Evolutionary conservation across 2,329 filamentous ascomycete genomes (phyloP), one percentile per base, ranked within the genome.

Genomic region (Ascochyta rabiei): DNA sequence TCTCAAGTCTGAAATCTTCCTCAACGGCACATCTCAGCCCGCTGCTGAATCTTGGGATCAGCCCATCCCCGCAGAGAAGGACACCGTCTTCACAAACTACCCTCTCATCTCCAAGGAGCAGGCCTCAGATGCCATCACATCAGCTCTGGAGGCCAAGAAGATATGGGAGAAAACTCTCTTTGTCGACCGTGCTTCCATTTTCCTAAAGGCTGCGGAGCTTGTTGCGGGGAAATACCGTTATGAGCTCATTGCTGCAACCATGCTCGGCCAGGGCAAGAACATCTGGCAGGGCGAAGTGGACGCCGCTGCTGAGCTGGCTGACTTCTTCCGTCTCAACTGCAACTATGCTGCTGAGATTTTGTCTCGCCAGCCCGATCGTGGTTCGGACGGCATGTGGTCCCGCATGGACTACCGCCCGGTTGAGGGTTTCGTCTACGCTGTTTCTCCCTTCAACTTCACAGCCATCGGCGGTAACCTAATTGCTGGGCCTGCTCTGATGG

Each of bases 261-360:
- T 97, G 86, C 82, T 96, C 31, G 93, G 93, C 53, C 93, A 98
- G 79, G 93, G 93, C 68, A 97, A 97, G 85, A 97, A 96, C 75
- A 91, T 90, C 39, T 97, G 92, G 91, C 93, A 98, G 78, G 93
- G 93, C 18, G 93, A 98, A 82, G 96, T 97, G 61, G 93, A 97
- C 76, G 85, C 92, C 38, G 93, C 93, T 18, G 93, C 93, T 18
- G 93, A 98, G 82, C 79, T 96, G 67, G 88, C 86, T 62, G 93
- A 98, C 75, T 97, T 97, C 78, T 82, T 97, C 53, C 77, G 80
- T n/a, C 95, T 96, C 80, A 95, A 93, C 73, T 92, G 96, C 44
- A 86, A 92, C 74, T 97, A 93, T 73, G 93, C 93, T 30, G 88
- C 96, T 77, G 90, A 96, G 75, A 79, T 96, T 46, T 93, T 96